These are phyloP conservation scores for Pseudogymnoascus sp. DNA, from an alignment of 2,329 filamentous ascomycete species.

Conservation along the genomic window DNA sequence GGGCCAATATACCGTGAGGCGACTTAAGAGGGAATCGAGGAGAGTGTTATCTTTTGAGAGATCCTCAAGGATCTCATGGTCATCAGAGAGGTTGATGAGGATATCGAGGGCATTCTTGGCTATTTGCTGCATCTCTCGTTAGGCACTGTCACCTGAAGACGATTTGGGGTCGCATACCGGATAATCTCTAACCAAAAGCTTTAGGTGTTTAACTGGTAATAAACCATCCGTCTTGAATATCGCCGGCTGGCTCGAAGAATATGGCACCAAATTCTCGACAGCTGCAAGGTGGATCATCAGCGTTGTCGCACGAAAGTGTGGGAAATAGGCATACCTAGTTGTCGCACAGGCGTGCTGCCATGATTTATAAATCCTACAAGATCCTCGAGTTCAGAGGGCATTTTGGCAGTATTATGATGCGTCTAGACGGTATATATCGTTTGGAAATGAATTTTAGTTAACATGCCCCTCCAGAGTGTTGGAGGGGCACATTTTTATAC, in stretches of 20 bases:
- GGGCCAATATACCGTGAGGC: conserved; percentile 64
- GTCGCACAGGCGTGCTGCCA: conserved; percentile 82
- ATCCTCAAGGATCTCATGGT: conserved; percentile 64
- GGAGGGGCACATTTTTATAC: conserved; percentile 7
- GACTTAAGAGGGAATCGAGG: conserved; percentile 61
- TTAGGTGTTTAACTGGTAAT: conserved; percentile 76
- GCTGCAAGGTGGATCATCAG: conserved; percentile 41
- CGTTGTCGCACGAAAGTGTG: conserved; percentile 10
- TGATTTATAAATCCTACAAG: conserved; percentile 90
- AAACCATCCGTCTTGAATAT: conserved; percentile 80
- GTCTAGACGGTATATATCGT: not conserved
- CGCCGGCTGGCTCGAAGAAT: conserved; percentile 60
- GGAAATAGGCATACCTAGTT: conserved; percentile 50
- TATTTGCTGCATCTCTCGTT: conserved; percentile 53
- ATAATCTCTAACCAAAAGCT: conserved; percentile 78
- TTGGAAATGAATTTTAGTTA: not conserved
- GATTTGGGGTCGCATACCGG: conserved; percentile 40
- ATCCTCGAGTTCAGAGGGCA: conserved; percentile 76
- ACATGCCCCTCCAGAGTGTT: not conserved
- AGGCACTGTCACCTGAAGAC: not conserved
- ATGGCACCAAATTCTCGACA: conserved; percentile 79
- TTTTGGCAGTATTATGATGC: conserved; percentile 30
- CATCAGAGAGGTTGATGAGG: conserved; percentile 76
- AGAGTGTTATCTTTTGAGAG: conserved; percentile 76
- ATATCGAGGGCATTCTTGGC: conserved; percentile 90